phyloP scores from a whole-genome alignment of 257 asterid species.

The Solanum dulcamara region DNA sequence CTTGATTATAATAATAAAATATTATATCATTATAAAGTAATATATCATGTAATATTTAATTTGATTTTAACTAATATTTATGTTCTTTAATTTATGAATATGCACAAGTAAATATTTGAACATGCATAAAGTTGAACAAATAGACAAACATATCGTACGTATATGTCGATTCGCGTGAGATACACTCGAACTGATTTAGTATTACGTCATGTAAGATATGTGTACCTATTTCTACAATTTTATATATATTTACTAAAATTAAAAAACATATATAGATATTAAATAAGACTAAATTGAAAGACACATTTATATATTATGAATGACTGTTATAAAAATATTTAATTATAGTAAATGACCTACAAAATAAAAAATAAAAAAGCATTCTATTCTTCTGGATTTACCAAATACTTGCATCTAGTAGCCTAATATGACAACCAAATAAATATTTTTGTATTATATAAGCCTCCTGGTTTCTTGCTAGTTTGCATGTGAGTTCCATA shows the following conservation, averaged over 20 bases:
- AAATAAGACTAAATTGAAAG: too few relatives aligned
- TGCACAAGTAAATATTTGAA: not conserved
- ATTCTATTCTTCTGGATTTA: not conserved
- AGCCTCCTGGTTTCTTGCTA: not conserved
- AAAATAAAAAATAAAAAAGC: too few relatives aligned
- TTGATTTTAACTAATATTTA: accelerated
- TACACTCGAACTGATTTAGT: not conserved
- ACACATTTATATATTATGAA: not conserved
- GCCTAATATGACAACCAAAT: not conserved
- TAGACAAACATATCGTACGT: too few relatives aligned
- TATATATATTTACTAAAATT: too few relatives aligned
- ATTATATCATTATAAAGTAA: not conserved
- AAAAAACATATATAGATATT: too few relatives aligned
- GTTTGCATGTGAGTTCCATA: not conserved
- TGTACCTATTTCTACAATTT: too few relatives aligned
- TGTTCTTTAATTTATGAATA: too few relatives aligned
- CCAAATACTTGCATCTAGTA: not conserved
- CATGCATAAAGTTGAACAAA: too few relatives aligned
- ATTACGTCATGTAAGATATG: too few relatives aligned
- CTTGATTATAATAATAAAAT: too few relatives aligned
- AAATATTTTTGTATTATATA: not conserved
- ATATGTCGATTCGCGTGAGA: too few relatives aligned
- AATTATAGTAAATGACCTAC: not conserved
- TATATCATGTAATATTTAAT: accelerated
- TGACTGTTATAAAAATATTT: not conserved